Evolutionary conservation across 1,139 yeast species (phyloP), one percentile per base, ranked within the genome.

Genomic region (Debaryomyces psychrophilus): DNA sequence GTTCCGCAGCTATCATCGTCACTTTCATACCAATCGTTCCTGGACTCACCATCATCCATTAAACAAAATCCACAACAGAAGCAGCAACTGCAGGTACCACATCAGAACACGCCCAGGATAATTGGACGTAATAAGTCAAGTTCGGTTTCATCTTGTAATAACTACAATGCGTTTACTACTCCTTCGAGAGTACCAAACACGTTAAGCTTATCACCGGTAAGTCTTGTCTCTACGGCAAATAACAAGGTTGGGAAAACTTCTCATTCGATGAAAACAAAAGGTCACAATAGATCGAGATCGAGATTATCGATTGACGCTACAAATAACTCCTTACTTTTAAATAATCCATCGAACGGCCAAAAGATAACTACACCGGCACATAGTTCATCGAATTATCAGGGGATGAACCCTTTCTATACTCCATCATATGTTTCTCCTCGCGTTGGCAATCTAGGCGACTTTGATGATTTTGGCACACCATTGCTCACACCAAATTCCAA

Each of bases 401-500:
- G 64, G 17, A 59, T 68, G 29, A 76, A 77, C 50, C 81, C 81
- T 15, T 76, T 77, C 53, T 74, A 71, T 51, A 74, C 78, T 2
- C 77, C 79, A 1, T 63, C 72, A 4, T 70, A 71, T 50, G 57
- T 70, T 35, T 69, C 77, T 5, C 79, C 81, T 1, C 68, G 68
- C 50, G 62, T 68, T 41, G 68, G 62, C 44, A 59, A 61, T 7
- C 44, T 53, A 8, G 60, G 58, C 20, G 65, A 65, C 20, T 52
- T 64, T 34, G 65, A 60, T 28, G 71, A 67, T 27, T 56, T 65
- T 26, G 64, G 60, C 11, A 69, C 76, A 15, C 73, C 74, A 1
- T 47, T 71, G 23, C 69, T 68, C 18, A 64, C 71, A 1, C 70
- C 73, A 4, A 49, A 20, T 22, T 31, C 38, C 4, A 35, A 26